Evolutionary conservation across 768 basidiomycete species (phyloP), one percentile per base, ranked within the genome.

Genomic region (Solioccasus polychromus): DNA sequence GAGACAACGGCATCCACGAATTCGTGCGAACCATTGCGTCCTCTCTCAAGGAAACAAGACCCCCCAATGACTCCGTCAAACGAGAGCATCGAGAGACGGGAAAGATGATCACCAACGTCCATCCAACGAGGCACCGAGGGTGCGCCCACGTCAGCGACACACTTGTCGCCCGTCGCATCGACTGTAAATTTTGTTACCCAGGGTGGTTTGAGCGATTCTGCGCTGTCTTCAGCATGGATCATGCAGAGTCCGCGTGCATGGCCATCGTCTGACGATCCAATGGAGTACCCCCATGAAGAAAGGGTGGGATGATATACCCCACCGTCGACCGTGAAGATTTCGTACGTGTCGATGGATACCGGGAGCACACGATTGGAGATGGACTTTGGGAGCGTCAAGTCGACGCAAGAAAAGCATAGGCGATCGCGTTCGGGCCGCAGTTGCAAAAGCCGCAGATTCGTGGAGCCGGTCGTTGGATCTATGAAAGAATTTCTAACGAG

Each of bases 101-200:
- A 45, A 12, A 7, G 15, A n/a, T 28, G 30, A 8, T 46, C 44
- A 9, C 25, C 8, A 2, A n/a, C n/a, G n/a, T 11, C 3, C 9
- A 9, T 10, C 47, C 45, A 47, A 26, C 11, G 38, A 26, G 39
- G 35, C 3, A 11, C 18, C 18, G 19, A 17, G 5, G 39, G 19
- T 4, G 5, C 18, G 34, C 48, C 39, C 12, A 50, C 39, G 11
- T 8, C 5, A 17, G 39, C 45, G 19, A 47, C 14, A n/a, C 48
- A 50, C 14, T 22, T 22, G 8, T 41, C 39, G n/a, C 35, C 39
- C 0, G 45, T 22, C 8, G 45, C 39, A 22, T 50, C 45, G n/a
- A 50, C 19, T 12, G 45, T 41, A 19, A 50, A 50, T 26, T 47
- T 47, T n/a, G n/a, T n/a, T n/a, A n/a, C n/a, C n/a, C n/a, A n/a